These are phyloP conservation scores for Hamamelis virginiana DNA, from an alignment of 164 flowering plant species.

Conservation along the genomic window DNA sequence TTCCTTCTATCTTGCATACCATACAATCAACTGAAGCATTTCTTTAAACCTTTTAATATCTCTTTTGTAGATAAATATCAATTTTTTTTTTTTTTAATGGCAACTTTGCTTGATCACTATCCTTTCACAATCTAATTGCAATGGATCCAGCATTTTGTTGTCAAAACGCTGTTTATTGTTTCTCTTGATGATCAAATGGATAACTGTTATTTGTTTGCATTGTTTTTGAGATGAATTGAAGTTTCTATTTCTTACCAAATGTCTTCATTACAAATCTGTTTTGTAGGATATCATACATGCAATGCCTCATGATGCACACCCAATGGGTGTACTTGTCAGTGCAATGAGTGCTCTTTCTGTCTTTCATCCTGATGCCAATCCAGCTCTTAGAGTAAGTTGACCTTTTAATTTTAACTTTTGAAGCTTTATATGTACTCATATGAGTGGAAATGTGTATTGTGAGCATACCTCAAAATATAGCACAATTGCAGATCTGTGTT, in stretches of 20 bases:
- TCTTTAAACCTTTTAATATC: too few relatives aligned
- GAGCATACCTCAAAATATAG: neutral
- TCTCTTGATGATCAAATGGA: too few relatives aligned
- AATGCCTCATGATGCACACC: slow-evolving; percentile 99
- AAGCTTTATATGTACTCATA: neutral
- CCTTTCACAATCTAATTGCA: too few relatives aligned
- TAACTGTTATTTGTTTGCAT: too few relatives aligned
- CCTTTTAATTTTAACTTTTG: neutral
- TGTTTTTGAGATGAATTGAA: neutral
- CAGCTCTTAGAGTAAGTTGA: slow-evolving; percentile 79
- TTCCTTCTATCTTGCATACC: too few relatives aligned
- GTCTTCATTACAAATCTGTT: slow-evolving; percentile 5
- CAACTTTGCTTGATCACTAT: too few relatives aligned
- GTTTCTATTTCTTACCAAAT: slow-evolving; percentile 5
- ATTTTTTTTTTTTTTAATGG: too few relatives aligned
- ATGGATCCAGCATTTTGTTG: too few relatives aligned
- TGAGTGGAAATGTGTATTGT: neutral
- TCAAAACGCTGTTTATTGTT: too few relatives aligned
- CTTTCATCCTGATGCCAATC: slow-evolving; percentile 99
- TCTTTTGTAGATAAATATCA: too few relatives aligned
- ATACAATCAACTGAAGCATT: too few relatives aligned
- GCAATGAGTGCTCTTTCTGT: slow-evolving; percentile 97
- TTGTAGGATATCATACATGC: slow-evolving; percentile 87
- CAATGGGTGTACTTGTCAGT: slow-evolving; percentile 95
- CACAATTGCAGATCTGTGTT: neutral